Percentiles rank a stretch among this genome's conserved stretches.
Evolutionary conservation across 345 rosid genomes (phyloP).

Genomic region (Eucalyptus pauciflora): DNA sequence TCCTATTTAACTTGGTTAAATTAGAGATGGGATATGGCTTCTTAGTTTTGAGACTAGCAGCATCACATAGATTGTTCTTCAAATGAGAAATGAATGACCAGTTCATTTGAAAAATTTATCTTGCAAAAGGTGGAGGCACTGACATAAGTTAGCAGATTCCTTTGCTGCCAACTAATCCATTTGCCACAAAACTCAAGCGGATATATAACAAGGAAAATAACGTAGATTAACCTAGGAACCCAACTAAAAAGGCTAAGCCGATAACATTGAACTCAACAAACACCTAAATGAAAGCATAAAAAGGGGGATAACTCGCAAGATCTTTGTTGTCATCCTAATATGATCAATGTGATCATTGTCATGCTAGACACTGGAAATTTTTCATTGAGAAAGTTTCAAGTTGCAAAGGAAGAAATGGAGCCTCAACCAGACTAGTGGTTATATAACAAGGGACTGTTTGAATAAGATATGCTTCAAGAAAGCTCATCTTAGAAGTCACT

Average conservation of each 20-base stretch:
- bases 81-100: neutral
- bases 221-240: neutral
- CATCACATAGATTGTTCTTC: neutral
- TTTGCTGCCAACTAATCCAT: neutral
- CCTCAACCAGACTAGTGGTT: neutral
- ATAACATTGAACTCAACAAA: neutral
- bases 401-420: neutral
- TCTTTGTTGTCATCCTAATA: no score
- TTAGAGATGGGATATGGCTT: neutral
- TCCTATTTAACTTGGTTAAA: neutral
- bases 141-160: neutral
- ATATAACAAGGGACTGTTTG: neutral
- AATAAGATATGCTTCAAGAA: neutral
- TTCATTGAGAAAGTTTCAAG: neutral
- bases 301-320: neutral
- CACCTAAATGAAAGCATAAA: neutral
- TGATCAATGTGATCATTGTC: neutral
- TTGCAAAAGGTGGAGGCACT: neutral
- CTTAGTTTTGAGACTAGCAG: neutral
- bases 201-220: neutral
- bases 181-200: neutral
- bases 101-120: neutral
- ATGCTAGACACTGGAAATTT: neutral
- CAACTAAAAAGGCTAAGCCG: neutral
- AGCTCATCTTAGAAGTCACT: neutral